Base-by-base conservation (phyloP, 257 asterid species). In the Leonotis leonurus region DNA sequence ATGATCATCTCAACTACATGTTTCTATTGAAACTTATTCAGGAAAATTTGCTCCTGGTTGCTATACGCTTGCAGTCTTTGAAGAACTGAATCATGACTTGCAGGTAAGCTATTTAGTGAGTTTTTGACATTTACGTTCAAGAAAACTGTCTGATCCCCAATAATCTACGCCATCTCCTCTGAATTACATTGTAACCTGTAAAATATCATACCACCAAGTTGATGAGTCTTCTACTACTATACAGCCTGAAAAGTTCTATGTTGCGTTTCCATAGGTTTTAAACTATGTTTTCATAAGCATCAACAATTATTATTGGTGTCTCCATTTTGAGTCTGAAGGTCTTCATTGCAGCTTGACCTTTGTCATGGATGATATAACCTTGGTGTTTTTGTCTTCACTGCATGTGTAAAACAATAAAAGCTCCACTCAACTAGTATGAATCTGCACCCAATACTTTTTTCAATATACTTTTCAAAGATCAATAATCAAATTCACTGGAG, bases 31-130 rank as follows among this genome's bases (percentile, higher is more conserved):
- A 52, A 37, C 44, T 58, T 67, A 1, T 71, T 43, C 89, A 92
- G 97, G 90, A 30, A 84, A 78, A 66, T 84, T 81, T 70, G 89
- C 77, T 65, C 96, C 97, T 45, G 99, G 99, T 57, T 86, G 95
- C 65, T 92, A 92, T 73, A 81, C 99, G 3, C 91, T 89, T 33
- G 85, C 89, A 10, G 97, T 92, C 69, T 89, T 96, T 60, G 97
- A 92, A 74, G 89, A 76, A 58, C 95, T 92, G 54, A 77, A 87
- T 27, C 85, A 80, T 5, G 97, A 92, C 63, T 62, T 84, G 78
- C 90, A 78, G 84, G 87, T 78, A 63, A 51, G 33, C 65, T 39
- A 41, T 64, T 16, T 4, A n/a, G n/a, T n/a, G n/a, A n/a, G n/a
- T n/a, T n/a, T n/a, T n/a, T n/a, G 9, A 2, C 22, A 14, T 16